Conservation (phyloP, 805 yeast species). For the Trichomonascus vanleenenianus region DNA sequence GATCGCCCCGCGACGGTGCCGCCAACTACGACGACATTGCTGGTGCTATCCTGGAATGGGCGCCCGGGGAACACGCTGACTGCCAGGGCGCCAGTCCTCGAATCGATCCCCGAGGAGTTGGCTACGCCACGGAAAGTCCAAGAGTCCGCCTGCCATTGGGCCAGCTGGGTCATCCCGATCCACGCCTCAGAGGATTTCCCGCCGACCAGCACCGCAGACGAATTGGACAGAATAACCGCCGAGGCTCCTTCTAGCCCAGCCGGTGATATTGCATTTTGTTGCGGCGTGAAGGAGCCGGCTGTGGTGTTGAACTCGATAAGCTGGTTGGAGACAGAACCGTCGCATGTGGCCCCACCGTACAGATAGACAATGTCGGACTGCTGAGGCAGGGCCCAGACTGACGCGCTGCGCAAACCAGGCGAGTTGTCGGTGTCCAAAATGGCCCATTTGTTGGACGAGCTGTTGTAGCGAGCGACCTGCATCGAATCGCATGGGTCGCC, state of each 20-base stretch:
- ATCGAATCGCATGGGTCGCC: constrained; percentile 10
- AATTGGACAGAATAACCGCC: constrained; percentile 11
- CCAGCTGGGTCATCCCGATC: constrained; percentile 66
- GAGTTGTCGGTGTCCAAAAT: constrained; percentile 7
- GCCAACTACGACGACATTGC: constrained; percentile 45
- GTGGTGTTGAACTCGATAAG: constrained; percentile 20
- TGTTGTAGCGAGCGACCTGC: constrained; percentile 18
- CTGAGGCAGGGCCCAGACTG: constrained; percentile 22
- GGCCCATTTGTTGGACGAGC: constrained; percentile 17
- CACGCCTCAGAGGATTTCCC: constrained; percentile 58
- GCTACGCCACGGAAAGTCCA: constrained; percentile 50
- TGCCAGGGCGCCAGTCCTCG: constrained; percentile 45
- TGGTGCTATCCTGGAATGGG: constrained; percentile 14
- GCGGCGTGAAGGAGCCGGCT: constrained; percentile 14
- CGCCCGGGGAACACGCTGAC: constrained; percentile 42
- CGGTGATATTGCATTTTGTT: constrained; percentile 16
- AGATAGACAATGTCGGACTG: constrained; percentile 19
- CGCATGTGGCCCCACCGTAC: constrained; percentile 25
- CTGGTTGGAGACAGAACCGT: constrained; percentile 12
- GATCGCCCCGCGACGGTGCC: constrained; percentile 40
- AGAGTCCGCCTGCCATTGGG: constrained; percentile 59
- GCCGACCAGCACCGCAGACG: constrained; percentile 44
- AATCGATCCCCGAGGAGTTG: constrained; percentile 35
- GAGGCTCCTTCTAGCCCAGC: constrained; percentile 22
- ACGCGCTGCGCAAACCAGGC: constrained; percentile 9